Evolutionary conservation across 2,329 filamentous ascomycete species (phyloP).

Genomic region (Aspergillus ibericus): DNA sequence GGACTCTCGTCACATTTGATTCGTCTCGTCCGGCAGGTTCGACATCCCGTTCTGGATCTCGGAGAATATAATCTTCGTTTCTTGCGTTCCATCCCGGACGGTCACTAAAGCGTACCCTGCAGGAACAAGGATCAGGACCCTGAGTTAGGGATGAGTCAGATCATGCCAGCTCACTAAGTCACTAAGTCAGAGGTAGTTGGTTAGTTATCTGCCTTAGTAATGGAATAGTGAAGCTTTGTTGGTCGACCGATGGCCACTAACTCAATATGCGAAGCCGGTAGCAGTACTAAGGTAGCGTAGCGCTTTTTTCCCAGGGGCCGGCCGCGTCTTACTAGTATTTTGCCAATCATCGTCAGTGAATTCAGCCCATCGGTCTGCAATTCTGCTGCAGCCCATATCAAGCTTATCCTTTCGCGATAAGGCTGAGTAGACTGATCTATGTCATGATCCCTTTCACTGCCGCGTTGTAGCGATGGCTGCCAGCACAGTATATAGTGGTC

Average conservation of each 20-base stretch:
- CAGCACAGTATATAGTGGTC: no score
- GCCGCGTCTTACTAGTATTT: not conserved
- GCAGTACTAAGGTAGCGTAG: no score
- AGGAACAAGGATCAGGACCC: not conserved
- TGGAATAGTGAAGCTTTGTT: not conserved
- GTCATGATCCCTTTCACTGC: no score
- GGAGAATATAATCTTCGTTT: not conserved
- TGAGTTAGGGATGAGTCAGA: not conserved
- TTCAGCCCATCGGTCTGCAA: not conserved
- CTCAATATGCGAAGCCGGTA: not conserved
- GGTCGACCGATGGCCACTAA: not conserved
- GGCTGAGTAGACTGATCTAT: not conserved
- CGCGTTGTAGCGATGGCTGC: no score
- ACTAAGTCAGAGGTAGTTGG: not conserved
- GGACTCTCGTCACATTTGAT: constrained; percentile 33
- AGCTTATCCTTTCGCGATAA: not conserved
- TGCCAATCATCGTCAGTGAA: not conserved
- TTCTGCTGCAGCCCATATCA: no score
- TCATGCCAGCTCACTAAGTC: not conserved
- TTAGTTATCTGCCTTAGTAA: not conserved
- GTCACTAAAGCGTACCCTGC: not conserved
- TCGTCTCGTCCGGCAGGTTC: constrained; percentile 8
- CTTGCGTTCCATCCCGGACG: not conserved
- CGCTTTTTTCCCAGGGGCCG: no score
- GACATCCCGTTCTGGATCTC: constrained; percentile 9